Conservation (phyloP, 345 rosid species). For the Rubroshorea leprosula region DNA sequence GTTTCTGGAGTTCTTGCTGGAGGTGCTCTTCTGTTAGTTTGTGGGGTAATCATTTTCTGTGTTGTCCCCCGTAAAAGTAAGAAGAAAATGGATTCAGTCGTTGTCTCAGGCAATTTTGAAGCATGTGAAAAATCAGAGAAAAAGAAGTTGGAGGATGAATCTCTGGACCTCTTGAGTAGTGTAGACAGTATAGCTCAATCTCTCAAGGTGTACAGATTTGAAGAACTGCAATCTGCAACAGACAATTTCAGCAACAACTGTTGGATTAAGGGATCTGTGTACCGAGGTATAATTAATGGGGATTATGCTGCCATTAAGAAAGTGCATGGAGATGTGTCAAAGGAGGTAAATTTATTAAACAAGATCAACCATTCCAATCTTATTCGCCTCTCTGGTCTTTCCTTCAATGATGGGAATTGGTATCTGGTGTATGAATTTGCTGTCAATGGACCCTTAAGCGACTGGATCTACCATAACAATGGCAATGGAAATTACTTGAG, state of each 20-base stretch:
- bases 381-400: slow-evolving; percentile 64
- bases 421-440: slow-evolving; percentile 73
- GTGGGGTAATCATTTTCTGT: slow-evolving; percentile 30
- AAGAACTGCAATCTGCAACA: slow-evolving; percentile 60
- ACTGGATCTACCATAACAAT: slow-evolving; percentile 45
- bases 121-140: slow-evolving; percentile 30
- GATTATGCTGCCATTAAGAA: slow-evolving; percentile 75
- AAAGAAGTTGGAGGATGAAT: slow-evolving; percentile 35
- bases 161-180: slow-evolving; percentile 33
- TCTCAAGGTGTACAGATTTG: slow-evolving; percentile 48
- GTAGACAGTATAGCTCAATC: slow-evolving; percentile 49
- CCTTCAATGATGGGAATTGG: slow-evolving; percentile 60
- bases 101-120: slow-evolving; percentile 26
- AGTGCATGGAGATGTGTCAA: slow-evolving; percentile 55
- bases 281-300: slow-evolving; percentile 53
- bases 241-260: slow-evolving; percentile 49
- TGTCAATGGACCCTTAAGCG: slow-evolving; percentile 57
- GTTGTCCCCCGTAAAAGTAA: slow-evolving; percentile 16
- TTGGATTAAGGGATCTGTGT: slow-evolving; percentile 52
- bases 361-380: slow-evolving; percentile 69
- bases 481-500: slow-evolving; percentile 31
- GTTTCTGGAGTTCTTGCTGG: slow-evolving; percentile 48
- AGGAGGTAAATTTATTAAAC: slow-evolving; percentile 54
- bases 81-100: slow-evolving; percentile 20
- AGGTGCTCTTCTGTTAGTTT: slow-evolving; percentile 22